A percentile compares a stretch with the other conserved stretches of the same genome.
phyloP scores from a whole-genome alignment of 768 basidiomycete genomes.

The Nidularia sp. region DNA sequence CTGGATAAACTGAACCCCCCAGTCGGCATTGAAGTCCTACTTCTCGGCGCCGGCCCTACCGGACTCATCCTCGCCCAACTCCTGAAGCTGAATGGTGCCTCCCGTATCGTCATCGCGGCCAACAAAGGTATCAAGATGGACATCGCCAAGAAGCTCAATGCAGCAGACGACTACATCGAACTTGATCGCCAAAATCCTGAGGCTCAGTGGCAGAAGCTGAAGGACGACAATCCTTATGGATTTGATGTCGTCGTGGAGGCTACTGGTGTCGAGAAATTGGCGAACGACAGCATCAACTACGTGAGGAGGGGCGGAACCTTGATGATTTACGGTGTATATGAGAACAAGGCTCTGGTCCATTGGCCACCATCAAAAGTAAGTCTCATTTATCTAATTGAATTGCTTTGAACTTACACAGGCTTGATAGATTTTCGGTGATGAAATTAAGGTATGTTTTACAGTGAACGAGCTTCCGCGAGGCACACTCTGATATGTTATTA shows the following conservation, averaged over 20 bases:
- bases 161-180: constrained; percentile 83
- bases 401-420: background rate
- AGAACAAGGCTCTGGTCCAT: constrained; percentile 76
- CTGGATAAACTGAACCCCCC: constrained; percentile 82
- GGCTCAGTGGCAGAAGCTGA: constrained; percentile 77
- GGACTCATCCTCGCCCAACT: constrained; percentile 89
- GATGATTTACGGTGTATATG: constrained; percentile 90
- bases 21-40: constrained; percentile 79
- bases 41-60: constrained; percentile 84
- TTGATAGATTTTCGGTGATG: constrained; percentile 47
- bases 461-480: background rate
- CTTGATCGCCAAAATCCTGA: constrained; percentile 74
- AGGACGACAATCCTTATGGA: constrained; percentile 79
- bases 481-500: background rate
- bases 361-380: constrained; percentile 84
- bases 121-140: constrained; percentile 92
- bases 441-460: constrained; percentile 31
- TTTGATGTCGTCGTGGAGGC: constrained; percentile 80
- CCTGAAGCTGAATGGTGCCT: constrained; percentile 82
- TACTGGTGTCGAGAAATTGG: constrained; percentile 77
- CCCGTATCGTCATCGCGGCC: constrained; percentile 77
- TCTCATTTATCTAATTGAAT: background rate
- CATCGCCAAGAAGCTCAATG: constrained; percentile 74
- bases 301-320: constrained; percentile 84
- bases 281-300: constrained; percentile 85